Percentiles rank a stretch among this genome's conserved stretches.
phyloP scores from a whole-genome alignment of 164 flowering plant species.

The Annona squamosa region DNA sequence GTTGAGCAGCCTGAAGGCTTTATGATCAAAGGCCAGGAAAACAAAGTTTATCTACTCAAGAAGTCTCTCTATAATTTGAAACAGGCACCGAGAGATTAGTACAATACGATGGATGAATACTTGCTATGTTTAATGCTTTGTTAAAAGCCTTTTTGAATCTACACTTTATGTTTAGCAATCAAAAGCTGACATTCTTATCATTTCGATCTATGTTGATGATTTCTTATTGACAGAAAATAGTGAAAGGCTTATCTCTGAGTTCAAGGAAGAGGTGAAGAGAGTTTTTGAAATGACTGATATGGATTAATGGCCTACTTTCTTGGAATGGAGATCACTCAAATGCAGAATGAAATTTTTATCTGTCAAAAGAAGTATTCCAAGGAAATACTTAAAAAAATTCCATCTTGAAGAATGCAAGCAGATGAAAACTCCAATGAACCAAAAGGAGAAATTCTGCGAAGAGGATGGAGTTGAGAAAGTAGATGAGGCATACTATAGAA shows the following conservation, averaged over 20 bases:
- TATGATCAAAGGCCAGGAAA: conserved; percentile 3
- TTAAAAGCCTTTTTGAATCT: neutral
- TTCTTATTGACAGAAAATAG: neutral
- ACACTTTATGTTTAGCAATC: neutral
- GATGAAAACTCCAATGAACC: no score
- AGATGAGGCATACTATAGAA: no score
- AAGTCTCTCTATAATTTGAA: conserved; percentile 1
- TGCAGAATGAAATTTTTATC: neutral
- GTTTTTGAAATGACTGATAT: neutral
- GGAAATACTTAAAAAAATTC: no score
- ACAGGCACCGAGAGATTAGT: neutral
- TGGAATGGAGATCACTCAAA: neutral
- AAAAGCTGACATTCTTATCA: neutral
- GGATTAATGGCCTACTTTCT: neutral
- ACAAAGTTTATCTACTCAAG: neutral
- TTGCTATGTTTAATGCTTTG: neutral
- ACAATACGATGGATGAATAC: neutral
- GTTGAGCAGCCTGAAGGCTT: neutral
- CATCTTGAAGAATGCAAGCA: no score
- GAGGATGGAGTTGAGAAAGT: no score
- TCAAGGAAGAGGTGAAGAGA: neutral
- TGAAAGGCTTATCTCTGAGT: neutral
- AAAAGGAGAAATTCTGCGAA: no score
- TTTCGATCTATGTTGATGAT: neutral
- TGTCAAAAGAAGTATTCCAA: neutral